Percentiles rank a stretch among this genome's conserved stretches.
Evolutionary conservation across 176 grass and related monocot species (phyloP).

Genomic region (Stipa capillata): DNA sequence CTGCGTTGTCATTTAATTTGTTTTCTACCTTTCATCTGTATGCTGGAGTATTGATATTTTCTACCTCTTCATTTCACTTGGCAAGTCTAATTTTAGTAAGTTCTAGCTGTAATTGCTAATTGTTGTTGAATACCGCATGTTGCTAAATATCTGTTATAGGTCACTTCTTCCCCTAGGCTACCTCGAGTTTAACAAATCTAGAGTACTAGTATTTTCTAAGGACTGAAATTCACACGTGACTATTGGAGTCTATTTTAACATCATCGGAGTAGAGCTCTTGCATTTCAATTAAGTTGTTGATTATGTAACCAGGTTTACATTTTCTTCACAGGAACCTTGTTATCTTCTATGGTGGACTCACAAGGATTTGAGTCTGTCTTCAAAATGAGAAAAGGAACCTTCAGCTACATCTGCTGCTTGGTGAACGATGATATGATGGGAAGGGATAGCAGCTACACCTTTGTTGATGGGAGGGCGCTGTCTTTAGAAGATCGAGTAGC

Average conservation of each 20-base stretch:
- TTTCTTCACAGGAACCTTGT: background rate
- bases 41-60: background rate
- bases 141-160: no score
- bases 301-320: background rate
- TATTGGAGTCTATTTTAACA: no score
- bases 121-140: no score
- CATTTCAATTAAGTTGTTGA: background rate
- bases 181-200: no score
- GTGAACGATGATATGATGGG: background rate
- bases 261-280: background rate
- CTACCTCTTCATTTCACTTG: no score
- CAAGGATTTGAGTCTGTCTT: background rate
- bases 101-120: no score
- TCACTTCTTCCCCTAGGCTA: no score
- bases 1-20: no score
- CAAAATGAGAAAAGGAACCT: background rate
- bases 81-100: no score
- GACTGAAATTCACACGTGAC: no score
- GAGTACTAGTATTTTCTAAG: no score
- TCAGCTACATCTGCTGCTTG: background rate
- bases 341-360: background rate
- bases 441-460: background rate
- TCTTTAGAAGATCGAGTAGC: slow-evolving; percentile 31
- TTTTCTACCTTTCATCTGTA: background rate
- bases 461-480: background rate